Percentiles rank a stretch among this genome's conserved stretches.
Conservation (phyloP, 768 basidiomycete species). For the Russula brevipes region DNA sequence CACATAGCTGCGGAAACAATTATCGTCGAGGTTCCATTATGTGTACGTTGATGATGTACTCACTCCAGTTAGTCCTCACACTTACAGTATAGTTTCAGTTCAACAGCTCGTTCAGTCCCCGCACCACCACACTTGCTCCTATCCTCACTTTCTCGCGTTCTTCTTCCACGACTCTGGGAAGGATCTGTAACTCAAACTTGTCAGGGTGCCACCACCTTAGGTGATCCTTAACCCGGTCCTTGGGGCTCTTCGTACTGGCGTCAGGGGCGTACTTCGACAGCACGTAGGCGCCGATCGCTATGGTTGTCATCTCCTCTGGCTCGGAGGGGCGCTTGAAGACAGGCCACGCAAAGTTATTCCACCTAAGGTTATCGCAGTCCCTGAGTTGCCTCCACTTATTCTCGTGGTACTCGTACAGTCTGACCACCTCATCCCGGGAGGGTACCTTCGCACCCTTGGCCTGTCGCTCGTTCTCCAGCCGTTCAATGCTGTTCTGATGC, state of each 20-base stretch:
- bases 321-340: conserved; percentile 50
- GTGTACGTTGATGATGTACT: conserved; percentile 5
- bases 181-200: conserved; percentile 65
- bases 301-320: conserved; percentile 57
- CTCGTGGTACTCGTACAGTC: conserved; percentile 57
- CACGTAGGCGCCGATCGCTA: conserved; percentile 56
- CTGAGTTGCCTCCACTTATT: conserved; percentile 49
- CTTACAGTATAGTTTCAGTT: conserved; percentile 38
- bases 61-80: conserved; percentile 24
- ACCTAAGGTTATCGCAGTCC: conserved; percentile 41
- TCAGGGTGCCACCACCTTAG: conserved; percentile 79
- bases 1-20: conserved; percentile 12
- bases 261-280: conserved; percentile 51
- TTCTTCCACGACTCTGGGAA: conserved; percentile 56
- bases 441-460: conserved; percentile 39
- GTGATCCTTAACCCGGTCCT: conserved; percentile 72
- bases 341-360: conserved; percentile 75
- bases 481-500: conserved; percentile 38
- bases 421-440: conserved; percentile 52
- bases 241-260: conserved; percentile 48
- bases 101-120: conserved; percentile 67
- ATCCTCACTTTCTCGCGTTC: conserved; percentile 64
- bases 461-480: conserved; percentile 43
- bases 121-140: conserved; percentile 67
- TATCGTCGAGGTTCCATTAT: neutral